Evolutionary conservation across 2,329 filamentous ascomycete species (phyloP).

Genomic region (Trichoderma afroharzianum): DNA sequence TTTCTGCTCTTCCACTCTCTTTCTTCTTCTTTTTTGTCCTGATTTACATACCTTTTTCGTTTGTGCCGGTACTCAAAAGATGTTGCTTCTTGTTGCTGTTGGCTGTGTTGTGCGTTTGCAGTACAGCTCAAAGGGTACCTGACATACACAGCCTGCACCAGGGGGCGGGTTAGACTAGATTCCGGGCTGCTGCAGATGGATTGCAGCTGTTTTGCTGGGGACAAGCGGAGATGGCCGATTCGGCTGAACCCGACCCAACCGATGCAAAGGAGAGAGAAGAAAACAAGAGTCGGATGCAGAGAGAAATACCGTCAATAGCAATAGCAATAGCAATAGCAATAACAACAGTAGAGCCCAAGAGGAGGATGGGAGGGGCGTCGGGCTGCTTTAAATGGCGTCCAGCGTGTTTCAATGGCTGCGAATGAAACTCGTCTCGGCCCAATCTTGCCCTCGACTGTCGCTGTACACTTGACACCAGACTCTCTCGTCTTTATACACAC

Average conservation of each 20-base stretch:
- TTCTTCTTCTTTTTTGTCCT: neutral
- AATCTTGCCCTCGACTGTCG: neutral
- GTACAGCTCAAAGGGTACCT: neutral
- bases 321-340: neutral
- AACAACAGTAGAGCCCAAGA: neutral
- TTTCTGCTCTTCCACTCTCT: neutral
- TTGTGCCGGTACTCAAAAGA: neutral
- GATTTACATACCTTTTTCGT: neutral
- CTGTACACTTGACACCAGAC: neutral
- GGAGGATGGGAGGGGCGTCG: neutral
- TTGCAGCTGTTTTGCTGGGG: neutral
- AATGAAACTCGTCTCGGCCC: neutral
- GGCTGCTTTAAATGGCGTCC: neutral
- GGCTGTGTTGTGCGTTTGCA: neutral
- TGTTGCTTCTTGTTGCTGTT: neutral
- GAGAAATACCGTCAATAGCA: no score
- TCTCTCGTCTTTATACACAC: neutral
- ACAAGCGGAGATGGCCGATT: neutral
- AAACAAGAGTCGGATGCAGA: neutral
- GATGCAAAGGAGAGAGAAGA: neutral
- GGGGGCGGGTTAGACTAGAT: neutral
- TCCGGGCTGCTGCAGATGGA: slow-evolving; percentile 7
- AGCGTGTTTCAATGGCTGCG: neutral
- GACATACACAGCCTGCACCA: neutral
- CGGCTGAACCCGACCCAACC: neutral